Evolutionary conservation across 2,329 filamentous ascomycete species (phyloP), one percentile per base, ranked within the genome.

Genomic region (Pseudogymnoascus sp.): DNA sequence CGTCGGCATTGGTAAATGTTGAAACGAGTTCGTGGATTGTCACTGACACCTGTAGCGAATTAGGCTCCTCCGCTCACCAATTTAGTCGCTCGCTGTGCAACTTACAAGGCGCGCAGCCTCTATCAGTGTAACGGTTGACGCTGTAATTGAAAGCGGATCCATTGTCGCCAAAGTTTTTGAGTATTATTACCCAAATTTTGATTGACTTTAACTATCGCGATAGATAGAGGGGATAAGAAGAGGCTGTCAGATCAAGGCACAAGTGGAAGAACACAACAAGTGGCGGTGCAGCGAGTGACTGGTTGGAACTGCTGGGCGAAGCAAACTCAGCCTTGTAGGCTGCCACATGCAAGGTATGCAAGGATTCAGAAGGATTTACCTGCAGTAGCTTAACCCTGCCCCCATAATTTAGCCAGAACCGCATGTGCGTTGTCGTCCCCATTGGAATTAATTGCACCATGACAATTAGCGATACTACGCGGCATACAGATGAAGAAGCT

Each of bases 131-230:
- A 62, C 25, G 22, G 58, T 60, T 11, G 61, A 57, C 30, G 58
- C 18, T 60, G 61, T 62, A 28, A 62, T 62, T 18, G 61, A 62
- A 30, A 62, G 61, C 6, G 61, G 61, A 60, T 62, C 61, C 61
- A 62, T 62, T 36, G 33, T 57, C 33, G 22, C 28, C 57, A 14
- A 58, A 67, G 6, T 5, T 5, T 20, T 12, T 7, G 11, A 39
- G 20, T 39, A 39, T 20, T 39, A 20, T 39, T 20, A 39, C 16
- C 11, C 16, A 8, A 12, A 39, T 39, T 12, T 9, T 16, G 9
- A 20, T 39, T 39, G 38, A 39, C 38, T 11, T 39, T 39, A 16
- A 20, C 16, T 39, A 11, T 39, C 16, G 16, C 38, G 38, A 39
- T 20, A 37, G 35, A 37, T 37, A 37, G 12, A 37, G 14, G 35